Evolutionary conservation across 2,329 filamentous ascomycete species (phyloP).

Genomic region (Alternaria sp.): DNA sequence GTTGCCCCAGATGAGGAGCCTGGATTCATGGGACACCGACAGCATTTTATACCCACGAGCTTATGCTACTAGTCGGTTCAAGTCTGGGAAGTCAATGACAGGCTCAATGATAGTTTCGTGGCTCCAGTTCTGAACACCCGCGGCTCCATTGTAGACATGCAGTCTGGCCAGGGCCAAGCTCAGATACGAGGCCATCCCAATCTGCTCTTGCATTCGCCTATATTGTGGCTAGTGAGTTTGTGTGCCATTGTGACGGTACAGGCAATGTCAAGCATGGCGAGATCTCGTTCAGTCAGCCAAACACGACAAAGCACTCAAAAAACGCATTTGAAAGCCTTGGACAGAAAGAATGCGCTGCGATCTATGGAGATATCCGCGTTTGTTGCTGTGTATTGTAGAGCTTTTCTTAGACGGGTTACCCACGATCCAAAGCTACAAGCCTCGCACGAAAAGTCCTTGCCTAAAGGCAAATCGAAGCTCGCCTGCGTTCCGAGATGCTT

Average conservation of each 20-base stretch:
- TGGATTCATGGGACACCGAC: neutral
- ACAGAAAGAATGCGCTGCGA: neutral
- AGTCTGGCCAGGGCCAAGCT: conserved; percentile 7
- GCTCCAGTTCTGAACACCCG: neutral
- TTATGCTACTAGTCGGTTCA: neutral
- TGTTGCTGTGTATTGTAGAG: neutral
- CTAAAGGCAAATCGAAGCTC: neutral
- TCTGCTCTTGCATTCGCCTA: conserved; percentile 11
- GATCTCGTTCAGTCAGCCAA: neutral
- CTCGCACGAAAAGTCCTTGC: neutral
- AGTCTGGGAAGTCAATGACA: neutral
- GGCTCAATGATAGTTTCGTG: neutral
- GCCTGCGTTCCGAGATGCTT: conserved; percentile 9
- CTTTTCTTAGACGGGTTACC: neutral
- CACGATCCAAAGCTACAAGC: neutral
- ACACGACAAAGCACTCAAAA: neutral
- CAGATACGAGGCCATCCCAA: conserved; percentile 13
- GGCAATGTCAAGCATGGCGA: neutral
- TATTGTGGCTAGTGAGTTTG: conserved; percentile 11
- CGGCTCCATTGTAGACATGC: conserved; percentile 5
- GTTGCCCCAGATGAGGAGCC: neutral
- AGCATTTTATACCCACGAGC: conserved; percentile 13
- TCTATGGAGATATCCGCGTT: neutral
- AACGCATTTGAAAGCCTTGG: neutral
- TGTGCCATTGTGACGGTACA: conserved; percentile 1